Conservation (phyloP, 169 alveolate species). For the Eimeria falciformis region DNA sequence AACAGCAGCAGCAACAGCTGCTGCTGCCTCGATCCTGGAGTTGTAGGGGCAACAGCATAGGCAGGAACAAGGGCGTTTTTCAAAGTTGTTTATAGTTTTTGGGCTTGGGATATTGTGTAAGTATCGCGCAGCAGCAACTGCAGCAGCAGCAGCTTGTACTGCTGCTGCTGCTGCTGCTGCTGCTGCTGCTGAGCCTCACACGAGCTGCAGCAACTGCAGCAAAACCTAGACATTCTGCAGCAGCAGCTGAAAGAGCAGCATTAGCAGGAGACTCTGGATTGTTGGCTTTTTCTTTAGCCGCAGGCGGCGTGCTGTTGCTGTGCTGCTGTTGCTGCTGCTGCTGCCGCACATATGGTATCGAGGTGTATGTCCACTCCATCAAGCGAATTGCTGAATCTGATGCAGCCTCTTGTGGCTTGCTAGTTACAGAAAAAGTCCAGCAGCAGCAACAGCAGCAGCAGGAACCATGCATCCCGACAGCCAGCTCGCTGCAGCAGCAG, state of each 20-base stretch:
- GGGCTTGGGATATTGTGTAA: not conserved
- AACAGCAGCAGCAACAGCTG: not conserved
- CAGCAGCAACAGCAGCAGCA: not conserved
- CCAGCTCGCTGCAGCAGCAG: constrained; percentile 4
- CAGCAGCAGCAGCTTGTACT: constrained; percentile 53
- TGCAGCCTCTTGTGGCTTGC: not conserved
- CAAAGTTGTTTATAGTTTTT: too few species aligned
- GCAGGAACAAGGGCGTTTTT: not conserved
- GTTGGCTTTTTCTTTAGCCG: not conserved
- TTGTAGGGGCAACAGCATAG: constrained; percentile 24
- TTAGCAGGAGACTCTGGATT: not conserved
- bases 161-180: constrained; percentile 55
- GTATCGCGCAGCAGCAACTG: constrained; percentile 16
- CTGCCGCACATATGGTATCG: not conserved
- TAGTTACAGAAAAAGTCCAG: not conserved
- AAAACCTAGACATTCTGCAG: not conserved
- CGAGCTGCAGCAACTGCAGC: constrained; percentile 1
- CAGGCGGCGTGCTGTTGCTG: constrained; percentile 3
- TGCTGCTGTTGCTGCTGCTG: constrained; percentile 36
- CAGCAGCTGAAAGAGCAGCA: constrained; percentile 40
- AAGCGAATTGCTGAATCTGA: not conserved
- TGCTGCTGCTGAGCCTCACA: constrained; percentile 15
- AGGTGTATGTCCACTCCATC: not conserved
- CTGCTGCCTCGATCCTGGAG: not conserved
- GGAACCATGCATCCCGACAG: constrained; percentile 19